phyloP scores from a whole-genome alignment of 2,329 filamentous ascomycete genomes.

The Neoscytalidium dimidiatum region DNA sequence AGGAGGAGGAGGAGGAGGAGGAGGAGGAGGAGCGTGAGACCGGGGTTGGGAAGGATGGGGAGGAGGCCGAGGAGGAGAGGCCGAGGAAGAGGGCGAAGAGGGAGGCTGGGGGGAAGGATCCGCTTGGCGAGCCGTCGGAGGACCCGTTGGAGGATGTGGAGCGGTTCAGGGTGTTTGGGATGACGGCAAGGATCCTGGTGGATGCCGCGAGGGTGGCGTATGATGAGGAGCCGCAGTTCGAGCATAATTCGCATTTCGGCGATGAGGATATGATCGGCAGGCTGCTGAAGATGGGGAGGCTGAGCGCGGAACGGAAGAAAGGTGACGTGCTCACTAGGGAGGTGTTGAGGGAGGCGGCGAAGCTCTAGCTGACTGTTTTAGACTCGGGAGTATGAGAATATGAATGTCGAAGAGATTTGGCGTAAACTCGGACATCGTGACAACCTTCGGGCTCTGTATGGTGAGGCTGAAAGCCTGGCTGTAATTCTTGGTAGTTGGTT shows the following conservation, averaged over 20 bases:
- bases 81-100: constrained; percentile 26
- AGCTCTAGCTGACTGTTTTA: too few relatives aligned
- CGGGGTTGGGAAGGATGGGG: not conserved
- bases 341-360: constrained; percentile 53
- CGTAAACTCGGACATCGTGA: too few relatives aligned
- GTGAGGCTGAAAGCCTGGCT: too few relatives aligned
- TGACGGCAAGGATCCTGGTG: constrained; percentile 89
- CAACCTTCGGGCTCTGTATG: too few relatives aligned
- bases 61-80: not conserved
- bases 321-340: constrained; percentile 56
- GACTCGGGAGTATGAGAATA: too few relatives aligned
- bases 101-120: not conserved
- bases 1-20: not conserved
- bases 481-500: too few relatives aligned
- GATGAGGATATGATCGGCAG: constrained; percentile 67
- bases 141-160: not conserved
- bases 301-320: constrained; percentile 53
- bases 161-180: constrained; percentile 86
- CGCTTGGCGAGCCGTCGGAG: not conserved
- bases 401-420: too few relatives aligned
- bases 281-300: constrained; percentile 57
- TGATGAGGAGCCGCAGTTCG: constrained; percentile 79
- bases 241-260: constrained; percentile 66
- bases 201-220: constrained; percentile 87
- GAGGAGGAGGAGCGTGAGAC: not conserved